Base-by-base conservation (phyloP, 1,284 basidiomycete genomes). In the Laetiporus sulphureus region DNA sequence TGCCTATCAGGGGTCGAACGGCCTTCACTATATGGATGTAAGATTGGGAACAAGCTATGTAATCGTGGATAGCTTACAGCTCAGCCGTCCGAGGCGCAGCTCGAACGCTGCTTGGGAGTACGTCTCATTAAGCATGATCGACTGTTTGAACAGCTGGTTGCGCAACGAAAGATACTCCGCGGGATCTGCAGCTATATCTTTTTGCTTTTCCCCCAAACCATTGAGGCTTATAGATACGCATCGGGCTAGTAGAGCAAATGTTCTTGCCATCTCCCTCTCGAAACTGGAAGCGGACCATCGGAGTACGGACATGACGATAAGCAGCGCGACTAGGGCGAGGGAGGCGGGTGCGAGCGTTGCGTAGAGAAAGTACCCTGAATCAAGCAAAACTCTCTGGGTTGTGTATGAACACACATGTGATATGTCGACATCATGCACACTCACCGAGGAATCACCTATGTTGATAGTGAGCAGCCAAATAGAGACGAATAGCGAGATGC, bases 21-120 rank as follows among this genome's bases (percentile, higher is more conserved):
- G 64, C 62, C 43, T 69, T 65, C 6, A 74, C 72, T 73, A 47
- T n/a, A n/a, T n/a, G n/a, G n/a, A n/a, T 4, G 25, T 4, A 23
- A 34, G 38, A 32, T 43, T 18, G 42, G 35, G 30, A 13, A 31
- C 36, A 12, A 7, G 8, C 13, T 13, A 27, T 7, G 25, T 27
- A 7, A 13, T 27, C 25, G 13, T 8, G 42, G 5, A 15, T 11
- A 19, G 42, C 67, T 46, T 50, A 73, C 72, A 62, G 38, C 64
- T 64, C 22, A 74, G 56, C 23, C 70, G 63, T 13, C 72, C 72
- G 7, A 73, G 46, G 3, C 72, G 63, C 23, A 73, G 51, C 40
- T 74, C 72, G 41, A 73, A 74, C 0, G 65, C 63, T 15, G 71
- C 69, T 47, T 71, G 69, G 2, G 65, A 66, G 49, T 73, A 73